Conservation (phyloP, 2,329 filamentous ascomycete species). For the Laburnicola sp. region DNA sequence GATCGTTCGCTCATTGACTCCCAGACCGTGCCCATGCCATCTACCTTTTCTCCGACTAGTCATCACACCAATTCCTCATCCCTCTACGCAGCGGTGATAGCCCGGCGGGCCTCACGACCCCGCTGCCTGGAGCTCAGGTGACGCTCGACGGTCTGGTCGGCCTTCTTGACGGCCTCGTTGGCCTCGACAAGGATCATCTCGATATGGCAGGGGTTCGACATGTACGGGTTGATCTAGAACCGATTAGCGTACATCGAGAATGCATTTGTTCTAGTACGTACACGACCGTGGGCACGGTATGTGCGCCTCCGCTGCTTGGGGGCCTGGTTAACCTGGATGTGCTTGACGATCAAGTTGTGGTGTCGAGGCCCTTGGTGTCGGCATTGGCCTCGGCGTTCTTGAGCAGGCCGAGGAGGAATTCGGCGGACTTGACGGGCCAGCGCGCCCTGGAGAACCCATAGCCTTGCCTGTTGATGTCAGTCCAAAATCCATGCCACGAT, state of each 20-base stretch:
- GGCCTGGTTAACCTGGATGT: constrained; percentile 99
- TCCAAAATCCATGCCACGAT: constrained; percentile 10
- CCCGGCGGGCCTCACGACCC: constrained; percentile 65
- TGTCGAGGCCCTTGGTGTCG: constrained; percentile 64
- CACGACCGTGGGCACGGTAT: constrained; percentile 99
- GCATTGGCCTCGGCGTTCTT: constrained; percentile 52
- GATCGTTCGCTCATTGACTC: constrained; percentile 47
- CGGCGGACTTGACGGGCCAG: constrained; percentile 99
- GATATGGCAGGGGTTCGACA: constrained; percentile 99
- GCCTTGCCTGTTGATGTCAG: constrained; percentile 76
- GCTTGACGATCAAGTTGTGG: constrained; percentile 97
- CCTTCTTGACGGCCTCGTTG: constrained; percentile 95
- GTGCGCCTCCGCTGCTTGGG: constrained; percentile 99
- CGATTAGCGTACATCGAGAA: constrained; percentile 12
- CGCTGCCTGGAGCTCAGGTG: constrained; percentile 92
- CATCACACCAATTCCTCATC: constrained; percentile 15
- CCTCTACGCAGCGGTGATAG: constrained; percentile 60
- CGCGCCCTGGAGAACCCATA: constrained; percentile 96
- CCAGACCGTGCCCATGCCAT: constrained; percentile 42
- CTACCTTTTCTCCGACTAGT: constrained; percentile 31
- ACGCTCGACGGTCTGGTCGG: constrained; percentile 66
- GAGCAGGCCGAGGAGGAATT: constrained; percentile 95
- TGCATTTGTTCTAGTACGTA: constrained; percentile 60
- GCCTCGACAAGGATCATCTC: constrained; percentile 99
- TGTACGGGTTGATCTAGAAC: constrained; percentile 96